Conservation (phyloP, 768 basidiomycete genomes). For the Agaricus sinodeliciosus region DNA sequence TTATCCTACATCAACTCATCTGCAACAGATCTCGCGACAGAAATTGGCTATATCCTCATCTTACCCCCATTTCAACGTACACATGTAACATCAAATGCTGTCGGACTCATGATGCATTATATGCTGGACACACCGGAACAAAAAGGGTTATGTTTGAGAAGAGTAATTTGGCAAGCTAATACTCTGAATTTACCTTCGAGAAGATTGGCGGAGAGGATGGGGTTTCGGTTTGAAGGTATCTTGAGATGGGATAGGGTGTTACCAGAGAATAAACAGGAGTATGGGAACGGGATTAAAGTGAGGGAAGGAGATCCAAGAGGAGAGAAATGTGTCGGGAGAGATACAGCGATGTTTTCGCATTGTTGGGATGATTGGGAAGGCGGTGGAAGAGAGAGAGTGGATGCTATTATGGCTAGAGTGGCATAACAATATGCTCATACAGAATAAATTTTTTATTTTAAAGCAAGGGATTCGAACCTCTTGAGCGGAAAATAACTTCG, state of each 20-base stretch:
- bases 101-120: conserved; percentile 44
- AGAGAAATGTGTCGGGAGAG: conserved; percentile 25
- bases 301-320: conserved; percentile 27
- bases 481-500: too few relatives aligned
- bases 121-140: conserved; percentile 32
- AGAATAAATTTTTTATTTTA: too few relatives aligned
- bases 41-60: conserved; percentile 50
- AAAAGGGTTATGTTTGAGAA: conserved; percentile 46
- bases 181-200: conserved; percentile 40
- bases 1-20: conserved; percentile 45
- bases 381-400: conserved; percentile 25
- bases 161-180: conserved; percentile 59
- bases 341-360: conserved; percentile 36
- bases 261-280: conserved; percentile 28
- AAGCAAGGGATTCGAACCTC: too few relatives aligned
- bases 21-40: conserved; percentile 33
- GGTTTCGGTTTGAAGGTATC: conserved; percentile 49
- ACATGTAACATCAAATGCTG: conserved; percentile 51
- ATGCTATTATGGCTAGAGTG: conserved; percentile 22
- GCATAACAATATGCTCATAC: not conserved
- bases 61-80: conserved; percentile 57
- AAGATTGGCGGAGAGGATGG: conserved; percentile 48
- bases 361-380: conserved; percentile 55
- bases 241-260: conserved; percentile 51
- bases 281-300: conserved; percentile 25